Conservation (phyloP, 139 green algal species). For the Raphidocelis subcapitata region DNA sequence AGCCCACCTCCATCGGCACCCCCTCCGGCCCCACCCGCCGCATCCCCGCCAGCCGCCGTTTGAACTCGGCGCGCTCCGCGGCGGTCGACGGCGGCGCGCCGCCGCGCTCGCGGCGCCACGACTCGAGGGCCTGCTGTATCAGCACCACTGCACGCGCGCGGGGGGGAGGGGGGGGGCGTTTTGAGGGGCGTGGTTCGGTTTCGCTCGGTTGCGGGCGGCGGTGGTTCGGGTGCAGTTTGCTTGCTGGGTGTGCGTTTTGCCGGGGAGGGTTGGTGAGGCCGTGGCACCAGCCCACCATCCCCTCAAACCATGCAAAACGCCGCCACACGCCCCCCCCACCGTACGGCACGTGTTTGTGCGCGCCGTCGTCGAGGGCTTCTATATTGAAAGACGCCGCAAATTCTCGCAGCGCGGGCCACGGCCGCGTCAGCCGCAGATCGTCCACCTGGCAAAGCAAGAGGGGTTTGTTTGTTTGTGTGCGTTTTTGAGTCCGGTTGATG, state of each 20-base stretch:
- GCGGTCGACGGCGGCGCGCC: conserved; percentile 48
- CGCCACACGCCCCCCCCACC: conserved; percentile 47
- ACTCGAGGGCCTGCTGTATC: conserved; percentile 59
- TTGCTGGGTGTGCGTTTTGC: no score
- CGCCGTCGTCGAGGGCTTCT: conserved; percentile 68
- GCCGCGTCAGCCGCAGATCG: conserved; percentile 54
- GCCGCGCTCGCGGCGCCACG: conserved; percentile 51
- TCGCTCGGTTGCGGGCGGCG: no score
- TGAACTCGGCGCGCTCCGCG: conserved; percentile 69
- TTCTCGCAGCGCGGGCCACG: conserved; percentile 81
- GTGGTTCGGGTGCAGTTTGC: no score
- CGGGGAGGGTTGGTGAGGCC: no score
- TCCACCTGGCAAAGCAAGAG: not conserved
- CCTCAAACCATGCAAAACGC: not conserved
- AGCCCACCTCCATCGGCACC: conserved; percentile 51
- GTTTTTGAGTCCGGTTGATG: not conserved
- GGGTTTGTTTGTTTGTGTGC: no score
- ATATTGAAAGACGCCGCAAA: conserved; percentile 68
- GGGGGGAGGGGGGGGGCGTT: not conserved
- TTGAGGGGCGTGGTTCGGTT: no score
- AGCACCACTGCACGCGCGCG: conserved; percentile 49
- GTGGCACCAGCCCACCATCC: no score
- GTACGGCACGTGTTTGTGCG: conserved; percentile 86
- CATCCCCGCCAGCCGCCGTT: conserved; percentile 57
- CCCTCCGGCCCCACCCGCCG: conserved; percentile 45